phyloP scores from a whole-genome alignment of 2,329 filamentous ascomycete genomes.

The Sporothrix brunneoviolacea region DNA sequence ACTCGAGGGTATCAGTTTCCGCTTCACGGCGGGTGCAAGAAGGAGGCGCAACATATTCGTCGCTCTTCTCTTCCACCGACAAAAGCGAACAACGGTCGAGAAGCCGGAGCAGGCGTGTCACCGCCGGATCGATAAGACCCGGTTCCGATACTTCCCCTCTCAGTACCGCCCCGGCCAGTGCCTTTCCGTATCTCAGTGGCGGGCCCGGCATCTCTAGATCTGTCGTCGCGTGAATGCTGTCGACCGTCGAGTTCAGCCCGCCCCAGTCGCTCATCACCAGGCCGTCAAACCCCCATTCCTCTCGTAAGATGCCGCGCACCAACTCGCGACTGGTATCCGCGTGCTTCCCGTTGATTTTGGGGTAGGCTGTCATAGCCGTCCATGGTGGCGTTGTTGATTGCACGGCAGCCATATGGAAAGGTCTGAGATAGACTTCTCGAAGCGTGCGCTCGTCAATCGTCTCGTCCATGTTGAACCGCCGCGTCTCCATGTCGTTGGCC shows the following conservation, averaged over 20 bases:
- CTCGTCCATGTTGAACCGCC: conserved; percentile 58
- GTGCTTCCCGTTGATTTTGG: conserved; percentile 57
- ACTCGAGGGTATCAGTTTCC: conserved; percentile 14
- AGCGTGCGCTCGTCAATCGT: conserved; percentile 58
- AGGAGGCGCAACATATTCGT: no score
- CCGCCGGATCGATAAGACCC: conserved; percentile 1
- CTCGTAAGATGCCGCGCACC: conserved; percentile 49
- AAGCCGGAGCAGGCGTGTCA: conserved; percentile 1
- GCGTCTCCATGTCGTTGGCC: conserved; percentile 67
- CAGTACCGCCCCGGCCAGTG: conserved; percentile 15
- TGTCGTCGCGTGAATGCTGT: conserved; percentile 24
- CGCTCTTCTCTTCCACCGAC: not conserved
- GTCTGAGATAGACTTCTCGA: conserved; percentile 63
- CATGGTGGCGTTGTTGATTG: conserved; percentile 57
- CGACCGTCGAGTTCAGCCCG: conserved; percentile 14
- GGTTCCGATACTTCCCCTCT: conserved; percentile 6
- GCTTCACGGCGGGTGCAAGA: not conserved
- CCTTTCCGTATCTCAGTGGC: conserved; percentile 17
- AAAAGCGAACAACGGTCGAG: conserved; percentile 3
- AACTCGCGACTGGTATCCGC: conserved; percentile 49
- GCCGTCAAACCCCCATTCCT: conserved; percentile 55
- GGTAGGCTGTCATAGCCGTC: conserved; percentile 64
- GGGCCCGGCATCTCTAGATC: conserved; percentile 31
- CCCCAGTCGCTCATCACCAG: conserved; percentile 49
- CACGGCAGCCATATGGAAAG: conserved; percentile 71